These are phyloP conservation scores for Mallotus repandus DNA, from an alignment of 441 rosid genomes.

Conservation along the genomic window DNA sequence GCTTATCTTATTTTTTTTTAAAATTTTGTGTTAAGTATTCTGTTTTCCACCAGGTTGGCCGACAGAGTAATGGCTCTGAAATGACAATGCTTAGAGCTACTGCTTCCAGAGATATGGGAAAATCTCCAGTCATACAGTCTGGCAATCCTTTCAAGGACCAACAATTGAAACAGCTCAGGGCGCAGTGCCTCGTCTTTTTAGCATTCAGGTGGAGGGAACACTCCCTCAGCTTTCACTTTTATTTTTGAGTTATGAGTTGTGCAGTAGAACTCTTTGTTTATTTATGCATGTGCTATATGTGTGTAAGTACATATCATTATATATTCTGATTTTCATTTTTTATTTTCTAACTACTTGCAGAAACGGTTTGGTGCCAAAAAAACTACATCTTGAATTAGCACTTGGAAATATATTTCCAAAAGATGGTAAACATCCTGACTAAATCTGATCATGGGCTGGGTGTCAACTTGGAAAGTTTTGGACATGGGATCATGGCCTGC, in stretches of 20 bases:
- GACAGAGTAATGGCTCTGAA: constrained; percentile 49
- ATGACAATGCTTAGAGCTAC: constrained; percentile 47
- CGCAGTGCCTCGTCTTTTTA: constrained; percentile 92
- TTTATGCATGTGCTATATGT: not conserved
- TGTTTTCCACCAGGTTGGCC: constrained; percentile 46
- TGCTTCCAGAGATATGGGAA: constrained; percentile 64
- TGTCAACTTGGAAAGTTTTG: constrained; percentile 2
- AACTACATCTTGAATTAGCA: constrained; percentile 85
- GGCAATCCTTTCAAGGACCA: constrained; percentile 85
- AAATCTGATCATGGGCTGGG: constrained; percentile 11
- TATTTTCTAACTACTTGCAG: constrained; percentile 38
- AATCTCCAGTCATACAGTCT: constrained; percentile 53
- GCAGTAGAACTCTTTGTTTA: constrained; percentile 4
- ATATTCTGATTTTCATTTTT: constrained; percentile 15
- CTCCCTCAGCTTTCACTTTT: constrained; percentile 16
- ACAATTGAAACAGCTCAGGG: constrained; percentile 92
- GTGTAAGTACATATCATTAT: too few species aligned
- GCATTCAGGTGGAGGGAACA: constrained; percentile 66
- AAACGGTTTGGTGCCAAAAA: constrained; percentile 78
- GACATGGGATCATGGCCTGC: constrained; percentile 4
- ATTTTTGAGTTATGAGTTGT: constrained; percentile 13
- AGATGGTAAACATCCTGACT: constrained; percentile 56
- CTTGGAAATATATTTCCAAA: constrained; percentile 67
- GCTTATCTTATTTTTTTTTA: not conserved
- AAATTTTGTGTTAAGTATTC: not conserved